Base-by-base conservation (phyloP, 1,284 basidiomycete genomes). In the Tetrapyrgos nigripes region DNA sequence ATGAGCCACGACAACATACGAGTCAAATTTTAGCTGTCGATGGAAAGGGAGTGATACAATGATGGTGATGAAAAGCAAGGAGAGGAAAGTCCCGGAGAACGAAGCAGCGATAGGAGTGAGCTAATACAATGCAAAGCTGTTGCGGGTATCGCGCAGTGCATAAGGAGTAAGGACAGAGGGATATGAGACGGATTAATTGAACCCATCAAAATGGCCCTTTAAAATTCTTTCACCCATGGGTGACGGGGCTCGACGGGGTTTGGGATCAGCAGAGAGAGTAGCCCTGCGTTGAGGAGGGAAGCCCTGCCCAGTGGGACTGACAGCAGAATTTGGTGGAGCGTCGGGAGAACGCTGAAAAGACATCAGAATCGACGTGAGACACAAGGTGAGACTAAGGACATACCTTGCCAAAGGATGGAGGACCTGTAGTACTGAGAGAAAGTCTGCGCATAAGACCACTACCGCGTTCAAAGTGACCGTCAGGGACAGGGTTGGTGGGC, bases 221-320 rank as follows among this genome's bases (percentile, higher is more conserved):
- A 92, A 80, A 59, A 92, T 92, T 58, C 90, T 81, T 74, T 92
- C 90, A 62, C 90, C 91, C 91, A 92, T 92, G 3, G 91, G 90
- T 33, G 89, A 91, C n/a, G 90, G 90, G 3, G 88, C 89, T 57
- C 90, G 78, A 50, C 82, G 87, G 14, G 80, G 83, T 53, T 71
- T 80, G 63, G 74, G 69, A 5, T 81, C 81, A 21, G 73, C 62
- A 44, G 76, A 78, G 55, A 90, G 65, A 1, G 88, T 90, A 26
- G 87, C 83, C 26, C 89, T 82, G 33, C 59, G 69, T 31, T 63
- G 55, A 60, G 75, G 71, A 11, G 62, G 73, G 6, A 62, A 61
- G 49, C 19, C 65, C 13, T 55, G 66, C 21, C 64, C 50, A 3
- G 64, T 67, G 27, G 75, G 69, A 59, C 68, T 72, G 9, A 75